Conservation (phyloP, 371 early-diverging fungal genomes). For the Mucor indicus region DNA sequence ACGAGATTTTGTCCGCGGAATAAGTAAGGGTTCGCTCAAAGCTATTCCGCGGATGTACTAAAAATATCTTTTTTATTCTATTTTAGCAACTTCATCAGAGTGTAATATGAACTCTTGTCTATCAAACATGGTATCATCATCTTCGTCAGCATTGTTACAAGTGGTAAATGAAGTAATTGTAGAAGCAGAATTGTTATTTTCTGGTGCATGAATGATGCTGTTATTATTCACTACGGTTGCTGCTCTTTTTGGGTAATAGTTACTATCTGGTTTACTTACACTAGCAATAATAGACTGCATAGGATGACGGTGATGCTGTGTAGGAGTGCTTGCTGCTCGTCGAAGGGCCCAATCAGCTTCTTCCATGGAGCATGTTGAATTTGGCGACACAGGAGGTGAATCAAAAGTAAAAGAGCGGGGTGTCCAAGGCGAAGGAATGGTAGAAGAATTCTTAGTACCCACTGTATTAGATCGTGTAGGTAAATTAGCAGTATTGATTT, state of each 20-base stretch:
- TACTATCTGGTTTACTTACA: constrained; percentile 18
- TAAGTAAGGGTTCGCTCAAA: too few relatives aligned
- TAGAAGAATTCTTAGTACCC: constrained; percentile 8
- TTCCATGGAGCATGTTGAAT: too few relatives aligned
- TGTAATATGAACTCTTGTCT: constrained; percentile 35
- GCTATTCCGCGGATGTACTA: too few relatives aligned
- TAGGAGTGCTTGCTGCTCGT: constrained; percentile 15
- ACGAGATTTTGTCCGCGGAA: too few relatives aligned
- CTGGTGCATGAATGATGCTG: not conserved
- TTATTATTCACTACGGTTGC: constrained; percentile 1
- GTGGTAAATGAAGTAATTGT: too few relatives aligned
- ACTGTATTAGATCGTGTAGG: constrained; percentile 16
- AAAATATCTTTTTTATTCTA: not conserved
- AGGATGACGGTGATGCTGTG: constrained; percentile 8
- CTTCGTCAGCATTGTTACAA: not conserved
- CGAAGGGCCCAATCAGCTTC: constrained; percentile 5
- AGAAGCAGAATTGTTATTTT: too few relatives aligned
- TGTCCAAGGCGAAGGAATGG: constrained; percentile 21
- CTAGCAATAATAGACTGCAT: constrained; percentile 8
- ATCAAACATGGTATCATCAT: constrained; percentile 21
- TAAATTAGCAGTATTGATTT: not conserved
- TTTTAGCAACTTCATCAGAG: constrained; percentile 18
- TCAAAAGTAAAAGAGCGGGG: not conserved
- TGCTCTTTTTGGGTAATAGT: constrained; percentile 9
- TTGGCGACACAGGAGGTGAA: too few relatives aligned